Evolutionary conservation across 2,329 filamentous ascomycete species (phyloP), one percentile per base, ranked within the genome.

Genomic region (Colletotrichum sp.): DNA sequence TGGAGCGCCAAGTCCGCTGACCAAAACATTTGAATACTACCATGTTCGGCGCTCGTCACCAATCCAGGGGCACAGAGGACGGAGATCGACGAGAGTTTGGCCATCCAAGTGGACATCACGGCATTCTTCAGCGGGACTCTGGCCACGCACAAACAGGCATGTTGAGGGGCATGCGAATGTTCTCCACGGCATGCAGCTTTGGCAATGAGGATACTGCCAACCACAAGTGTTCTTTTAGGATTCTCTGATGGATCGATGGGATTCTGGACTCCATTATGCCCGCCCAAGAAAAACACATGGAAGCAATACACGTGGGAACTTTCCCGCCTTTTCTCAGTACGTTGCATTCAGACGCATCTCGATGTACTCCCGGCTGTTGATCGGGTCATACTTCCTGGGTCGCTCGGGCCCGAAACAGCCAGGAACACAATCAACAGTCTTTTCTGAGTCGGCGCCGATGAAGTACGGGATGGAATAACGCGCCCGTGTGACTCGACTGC

Each of bases 401-500:
- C 86, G 83, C 2, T 82, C 81, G 21, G 84, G 83, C 12, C 84
- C 84, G 26, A 82, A 84, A 77, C 88, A 90, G 7, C 86, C 86
- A 1, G 87, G 84, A 62, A 92, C 84, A 78, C 88, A 90, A 78
- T 90, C 88, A 68, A 92, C 89, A 10, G 89, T 81, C 5, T 86
- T 83, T 59, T 88, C 84, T 4, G 85, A 83, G 77, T 91, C 87
- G 0, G 90, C 89, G 8, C 85, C 82, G 36, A 92, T 85, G 71
- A 93, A 92, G 79, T 92, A 92, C 1, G 90, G 90, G 69, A 92
- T 92, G 10, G 91, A 92, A 77, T 90, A 92, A 16, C 91, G 83
- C 24, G 87, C 85, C 36, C 84, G 82, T 4, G 88, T 90, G 84
- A 90, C 87, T 5, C 84, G 69, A 49, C 86, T 80, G 3, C 80